Percentiles rank a stretch among this genome's conserved stretches.
Conservation (phyloP, 768 basidiomycete species). For the Tubosaeta sp. region DNA sequence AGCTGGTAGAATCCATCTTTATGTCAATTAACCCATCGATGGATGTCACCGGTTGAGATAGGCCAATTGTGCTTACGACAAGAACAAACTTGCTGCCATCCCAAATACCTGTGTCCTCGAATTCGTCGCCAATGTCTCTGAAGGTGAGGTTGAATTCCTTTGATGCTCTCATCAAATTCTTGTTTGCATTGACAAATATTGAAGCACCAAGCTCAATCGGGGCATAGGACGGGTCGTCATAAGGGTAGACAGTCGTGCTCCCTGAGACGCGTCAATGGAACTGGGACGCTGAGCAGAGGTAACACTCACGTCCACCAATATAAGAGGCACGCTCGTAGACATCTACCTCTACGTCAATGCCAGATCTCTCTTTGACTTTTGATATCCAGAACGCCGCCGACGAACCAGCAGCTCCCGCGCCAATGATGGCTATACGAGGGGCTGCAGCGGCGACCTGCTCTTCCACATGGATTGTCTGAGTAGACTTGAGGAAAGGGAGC, state of each 20-base stretch:
- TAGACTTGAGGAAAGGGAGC: slow-evolving; percentile 50
- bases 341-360: slow-evolving; percentile 71
- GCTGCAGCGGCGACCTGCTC: slow-evolving; percentile 21
- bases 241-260: slow-evolving; percentile 73
- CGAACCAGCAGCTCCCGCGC: slow-evolving; percentile 84
- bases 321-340: slow-evolving; percentile 76
- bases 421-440: slow-evolving; percentile 78
- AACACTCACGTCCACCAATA: slow-evolving; percentile 78
- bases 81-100: slow-evolving; percentile 73
- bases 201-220: slow-evolving; percentile 82
- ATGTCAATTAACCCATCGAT: slow-evolving; percentile 1
- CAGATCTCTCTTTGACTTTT: slow-evolving; percentile 68
- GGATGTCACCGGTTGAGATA: background rate
- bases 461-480: slow-evolving; percentile 17
- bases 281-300: background rate
- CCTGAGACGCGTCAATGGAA: slow-evolving; percentile 41
- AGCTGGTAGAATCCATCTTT: slow-evolving; percentile 41
- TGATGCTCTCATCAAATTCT: slow-evolving; percentile 66
- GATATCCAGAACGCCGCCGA: slow-evolving; percentile 84
- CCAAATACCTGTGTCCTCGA: slow-evolving; percentile 63
- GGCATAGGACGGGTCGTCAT: slow-evolving; percentile 50
- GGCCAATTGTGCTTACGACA: slow-evolving; percentile 40
- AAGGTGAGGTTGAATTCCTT: slow-evolving; percentile 73
- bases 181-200: slow-evolving; percentile 80
- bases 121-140: slow-evolving; percentile 47